Percentiles rank a stretch among this genome's conserved stretches.
phyloP scores from a whole-genome alignment of 139 green algal genomes.

The Closterium sp. region DNA sequence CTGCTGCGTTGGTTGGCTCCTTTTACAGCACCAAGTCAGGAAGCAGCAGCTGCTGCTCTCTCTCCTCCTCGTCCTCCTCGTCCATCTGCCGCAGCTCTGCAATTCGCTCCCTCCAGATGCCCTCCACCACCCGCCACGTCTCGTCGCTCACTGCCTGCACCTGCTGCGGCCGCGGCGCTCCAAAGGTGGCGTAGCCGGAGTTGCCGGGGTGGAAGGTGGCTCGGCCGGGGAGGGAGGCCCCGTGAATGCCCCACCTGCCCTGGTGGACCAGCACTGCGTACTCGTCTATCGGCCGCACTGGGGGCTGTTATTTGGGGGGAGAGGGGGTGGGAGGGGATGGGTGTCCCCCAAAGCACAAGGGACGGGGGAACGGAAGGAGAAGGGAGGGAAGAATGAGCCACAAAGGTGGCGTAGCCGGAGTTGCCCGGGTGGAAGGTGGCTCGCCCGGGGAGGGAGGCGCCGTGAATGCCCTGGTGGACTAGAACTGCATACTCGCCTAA shows the following conservation, averaged over 20 bases:
- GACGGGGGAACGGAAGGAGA: too few species aligned
- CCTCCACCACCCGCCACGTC: not conserved
- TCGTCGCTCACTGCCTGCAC: not conserved
- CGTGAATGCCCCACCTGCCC: constrained; percentile 40
- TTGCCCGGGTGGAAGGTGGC: constrained; percentile 32
- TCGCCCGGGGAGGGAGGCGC: constrained; percentile 14
- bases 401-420: constrained; percentile 17
- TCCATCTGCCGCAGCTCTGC: not conserved
- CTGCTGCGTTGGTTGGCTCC: too few species aligned
- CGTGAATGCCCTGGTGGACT: constrained; percentile 27
- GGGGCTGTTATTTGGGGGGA: not conserved
- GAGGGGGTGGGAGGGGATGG: too few species aligned
- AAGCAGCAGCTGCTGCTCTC: not conserved
- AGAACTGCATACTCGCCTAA: constrained; percentile 30
- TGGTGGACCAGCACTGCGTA: constrained; percentile 18
- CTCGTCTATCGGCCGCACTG: constrained; percentile 10
- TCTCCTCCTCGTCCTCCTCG: not conserved
- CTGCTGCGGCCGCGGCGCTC: constrained; percentile 6
- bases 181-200: constrained; percentile 17
- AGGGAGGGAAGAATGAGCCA: too few species aligned
- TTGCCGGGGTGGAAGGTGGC: constrained; percentile 31
- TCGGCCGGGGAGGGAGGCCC: constrained; percentile 9
- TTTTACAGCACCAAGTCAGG: not conserved
- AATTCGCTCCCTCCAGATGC: not conserved
- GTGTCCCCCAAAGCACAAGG: too few species aligned